Evolutionary conservation across 352 stramenopile species (phyloP).

Genomic region (Phytophthora colocasiae): DNA sequence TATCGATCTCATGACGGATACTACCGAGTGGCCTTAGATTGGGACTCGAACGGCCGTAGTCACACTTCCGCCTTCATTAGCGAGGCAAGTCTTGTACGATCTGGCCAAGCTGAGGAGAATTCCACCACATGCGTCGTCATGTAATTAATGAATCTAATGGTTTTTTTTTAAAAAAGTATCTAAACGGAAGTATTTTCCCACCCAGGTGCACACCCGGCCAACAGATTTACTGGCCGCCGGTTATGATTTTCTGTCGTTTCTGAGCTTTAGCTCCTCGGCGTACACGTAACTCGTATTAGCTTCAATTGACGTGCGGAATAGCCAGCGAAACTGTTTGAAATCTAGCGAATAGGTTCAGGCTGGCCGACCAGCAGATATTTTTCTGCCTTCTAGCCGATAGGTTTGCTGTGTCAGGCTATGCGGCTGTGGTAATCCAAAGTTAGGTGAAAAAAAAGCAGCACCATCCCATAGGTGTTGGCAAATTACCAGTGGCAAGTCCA

Average conservation of each 20-base stretch:
- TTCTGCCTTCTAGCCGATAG: constrained; percentile 14
- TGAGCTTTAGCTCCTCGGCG: no score
- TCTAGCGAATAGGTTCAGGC: constrained; percentile 9
- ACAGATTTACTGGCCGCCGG: no score
- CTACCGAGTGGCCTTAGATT: constrained; percentile 79
- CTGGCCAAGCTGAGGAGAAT: constrained; percentile 63
- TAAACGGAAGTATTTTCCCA: background rate
- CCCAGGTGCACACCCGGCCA: background rate
- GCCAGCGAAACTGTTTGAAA: constrained; percentile 7
- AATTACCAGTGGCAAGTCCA: constrained; percentile 1
- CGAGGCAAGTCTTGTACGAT: constrained; percentile 61
- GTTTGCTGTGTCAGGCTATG: constrained; percentile 8
- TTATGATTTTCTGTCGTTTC: no score
- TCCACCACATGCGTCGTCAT: constrained; percentile 73
- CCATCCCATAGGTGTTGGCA: constrained; percentile 14
- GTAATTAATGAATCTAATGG: background rate
- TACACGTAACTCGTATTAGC: background rate
- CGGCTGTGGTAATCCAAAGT: constrained; percentile 6
- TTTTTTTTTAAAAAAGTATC: background rate
- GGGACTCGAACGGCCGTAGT: constrained; percentile 57
- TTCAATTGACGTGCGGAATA: constrained; percentile 12
- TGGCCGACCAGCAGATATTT: constrained; percentile 12
- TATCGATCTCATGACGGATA: constrained; percentile 68
- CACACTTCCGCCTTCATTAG: constrained; percentile 75
- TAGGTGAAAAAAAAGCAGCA: constrained; percentile 9